Evolutionary conservation across 371 early-diverging fungal genomes (phyloP).

Genomic region (Smittium culicis): DNA sequence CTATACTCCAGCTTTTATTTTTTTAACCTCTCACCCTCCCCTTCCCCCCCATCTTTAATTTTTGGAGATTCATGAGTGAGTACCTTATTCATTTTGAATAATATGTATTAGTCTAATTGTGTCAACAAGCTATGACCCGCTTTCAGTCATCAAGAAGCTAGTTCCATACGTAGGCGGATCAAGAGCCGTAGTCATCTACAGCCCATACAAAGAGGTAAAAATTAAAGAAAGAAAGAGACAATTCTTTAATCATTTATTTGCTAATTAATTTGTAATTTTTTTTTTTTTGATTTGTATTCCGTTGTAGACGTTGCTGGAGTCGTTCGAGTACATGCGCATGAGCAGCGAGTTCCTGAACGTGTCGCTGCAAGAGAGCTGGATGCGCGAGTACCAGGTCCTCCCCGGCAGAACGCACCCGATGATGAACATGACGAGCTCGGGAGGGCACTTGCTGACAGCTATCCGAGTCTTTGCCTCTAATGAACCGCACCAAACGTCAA

Average conservation of each 20-base stretch:
- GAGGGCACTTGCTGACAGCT: constrained; percentile 68
- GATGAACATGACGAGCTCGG: constrained; percentile 75
- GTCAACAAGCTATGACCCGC: constrained; percentile 56
- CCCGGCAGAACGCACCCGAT: constrained; percentile 85
- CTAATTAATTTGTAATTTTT: constrained; percentile 14
- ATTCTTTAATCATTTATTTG: constrained; percentile 1
- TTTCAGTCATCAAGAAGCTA: constrained; percentile 51
- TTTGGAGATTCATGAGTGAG: background rate
- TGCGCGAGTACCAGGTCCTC: constrained; percentile 81
- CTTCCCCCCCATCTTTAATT: too few species aligned
- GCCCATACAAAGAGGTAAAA: constrained; percentile 54
- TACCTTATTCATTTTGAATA: background rate
- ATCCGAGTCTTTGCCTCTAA: constrained; percentile 38
- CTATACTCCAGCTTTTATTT: constrained; percentile 1
- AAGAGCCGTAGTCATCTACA: constrained; percentile 71
- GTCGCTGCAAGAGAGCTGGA: constrained; percentile 73
- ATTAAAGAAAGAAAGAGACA: too few species aligned
- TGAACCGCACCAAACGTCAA: too few species aligned
- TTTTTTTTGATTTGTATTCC: too few species aligned
- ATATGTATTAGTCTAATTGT: constrained; percentile 43
- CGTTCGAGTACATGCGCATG: constrained; percentile 54
- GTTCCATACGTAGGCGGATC: constrained; percentile 58
- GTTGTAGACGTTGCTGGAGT: constrained; percentile 36
- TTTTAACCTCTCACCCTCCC: too few species aligned
- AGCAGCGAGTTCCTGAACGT: constrained; percentile 57